Evolutionary conservation across 768 basidiomycete genomes (phyloP).

Genomic region (Pleurotus ostreatus): DNA sequence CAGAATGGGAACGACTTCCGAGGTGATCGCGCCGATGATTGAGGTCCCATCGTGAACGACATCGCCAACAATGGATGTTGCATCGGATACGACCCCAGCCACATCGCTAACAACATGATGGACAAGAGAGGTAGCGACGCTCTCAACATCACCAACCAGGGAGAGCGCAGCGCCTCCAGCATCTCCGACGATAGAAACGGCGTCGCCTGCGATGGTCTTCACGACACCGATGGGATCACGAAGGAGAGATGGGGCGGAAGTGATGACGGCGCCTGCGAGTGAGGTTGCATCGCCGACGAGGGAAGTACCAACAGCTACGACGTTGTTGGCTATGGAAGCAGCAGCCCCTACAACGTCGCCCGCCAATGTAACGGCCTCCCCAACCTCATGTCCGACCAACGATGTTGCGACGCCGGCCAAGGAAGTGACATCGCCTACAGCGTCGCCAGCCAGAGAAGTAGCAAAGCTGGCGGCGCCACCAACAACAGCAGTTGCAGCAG

Average conservation of each 20-base stretch:
- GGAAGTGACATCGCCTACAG: conserved; percentile 1
- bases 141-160: not conserved
- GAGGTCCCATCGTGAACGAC: not conserved
- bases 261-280: not conserved
- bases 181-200: not conserved
- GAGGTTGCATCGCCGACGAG: not conserved
- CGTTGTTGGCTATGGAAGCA: not conserved
- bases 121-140: not conserved
- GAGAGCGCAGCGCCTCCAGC: conserved; percentile 5
- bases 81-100: not conserved
- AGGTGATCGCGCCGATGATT: not conserved
- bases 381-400: not conserved
- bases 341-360: not conserved
- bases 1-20: not conserved
- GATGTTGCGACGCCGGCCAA: conserved; percentile 3
- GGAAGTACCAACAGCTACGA: not conserved
- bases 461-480: not conserved
- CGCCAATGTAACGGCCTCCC: not conserved
- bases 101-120: not conserved
- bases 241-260: not conserved
- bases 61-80: not conserved
- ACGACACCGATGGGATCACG: conserved; percentile 10
- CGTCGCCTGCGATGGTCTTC: not conserved
- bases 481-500: conserved; percentile 2
- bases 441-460: not conserved